A percentile compares a stretch with the other conserved stretches of the same genome.
phyloP scores from a whole-genome alignment of 345 rosid species.

The Litchi chinensis region DNA sequence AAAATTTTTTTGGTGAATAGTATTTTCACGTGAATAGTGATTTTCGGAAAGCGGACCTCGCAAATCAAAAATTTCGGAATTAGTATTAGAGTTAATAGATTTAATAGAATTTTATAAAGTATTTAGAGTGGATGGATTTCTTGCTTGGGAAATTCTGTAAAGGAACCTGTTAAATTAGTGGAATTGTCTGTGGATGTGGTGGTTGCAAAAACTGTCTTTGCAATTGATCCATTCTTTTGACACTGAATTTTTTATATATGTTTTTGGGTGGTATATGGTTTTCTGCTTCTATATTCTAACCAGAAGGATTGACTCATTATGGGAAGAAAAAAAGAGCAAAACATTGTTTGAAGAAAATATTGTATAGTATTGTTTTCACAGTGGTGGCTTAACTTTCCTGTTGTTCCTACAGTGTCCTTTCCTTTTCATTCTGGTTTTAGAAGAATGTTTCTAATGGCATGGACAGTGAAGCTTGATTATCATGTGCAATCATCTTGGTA shows the following conservation, averaged over 20 bases:
- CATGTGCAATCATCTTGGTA: neutral
- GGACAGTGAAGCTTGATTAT: neutral
- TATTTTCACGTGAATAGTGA: too few species aligned
- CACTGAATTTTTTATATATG: neutral
- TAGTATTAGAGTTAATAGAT: too few species aligned
- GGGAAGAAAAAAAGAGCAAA: neutral
- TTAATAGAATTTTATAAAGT: too few species aligned
- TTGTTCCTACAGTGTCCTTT: neutral
- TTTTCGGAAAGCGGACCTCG: too few species aligned
- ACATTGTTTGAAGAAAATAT: neutral
- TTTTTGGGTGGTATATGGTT: neutral
- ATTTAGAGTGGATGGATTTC: neutral
- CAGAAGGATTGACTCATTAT: neutral
- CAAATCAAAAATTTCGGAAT: too few species aligned
- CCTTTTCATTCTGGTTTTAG: neutral
- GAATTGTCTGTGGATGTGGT: neutral
- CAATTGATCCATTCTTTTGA: neutral
- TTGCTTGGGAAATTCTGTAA: neutral
- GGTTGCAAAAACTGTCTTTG: neutral
- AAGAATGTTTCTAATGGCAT: neutral
- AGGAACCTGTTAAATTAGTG: neutral
- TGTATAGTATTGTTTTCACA: neutral
- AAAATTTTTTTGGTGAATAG: too few species aligned
- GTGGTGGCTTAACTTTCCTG: neutral
- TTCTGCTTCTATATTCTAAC: neutral